phyloP scores from a whole-genome alignment of 2,329 filamentous ascomycete species.

The Aaosphaeria arxii region DNA sequence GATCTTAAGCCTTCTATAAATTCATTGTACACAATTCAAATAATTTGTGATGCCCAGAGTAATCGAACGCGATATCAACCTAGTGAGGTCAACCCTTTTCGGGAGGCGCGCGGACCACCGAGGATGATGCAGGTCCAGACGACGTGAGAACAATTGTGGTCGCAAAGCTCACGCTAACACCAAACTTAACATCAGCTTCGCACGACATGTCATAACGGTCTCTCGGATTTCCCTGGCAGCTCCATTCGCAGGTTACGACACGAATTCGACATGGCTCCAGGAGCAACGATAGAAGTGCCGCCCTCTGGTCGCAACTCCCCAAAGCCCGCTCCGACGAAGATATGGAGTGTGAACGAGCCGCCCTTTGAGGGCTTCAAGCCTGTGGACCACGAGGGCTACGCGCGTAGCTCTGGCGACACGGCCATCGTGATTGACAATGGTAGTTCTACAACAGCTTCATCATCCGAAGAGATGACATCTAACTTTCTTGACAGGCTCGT shows the following conservation, averaged over 20 bases:
- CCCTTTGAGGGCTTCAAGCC: constrained; percentile 60
- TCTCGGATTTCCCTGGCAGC: constrained; percentile 5
- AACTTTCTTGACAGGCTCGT: constrained; percentile 63
- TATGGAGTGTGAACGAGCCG: constrained; percentile 56
- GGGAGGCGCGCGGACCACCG: too few species aligned
- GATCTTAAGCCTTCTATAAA: too few species aligned
- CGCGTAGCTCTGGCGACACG: constrained; percentile 59
- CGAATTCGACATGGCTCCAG: constrained; percentile 31
- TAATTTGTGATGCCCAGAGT: too few species aligned
- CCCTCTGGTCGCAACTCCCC: constrained; percentile 46
- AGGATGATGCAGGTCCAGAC: too few species aligned
- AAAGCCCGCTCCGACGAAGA: constrained; percentile 52
- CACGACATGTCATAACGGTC: constrained; percentile 24
- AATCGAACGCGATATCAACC: too few species aligned
- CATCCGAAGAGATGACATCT: not conserved
- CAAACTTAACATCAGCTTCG: too few species aligned
- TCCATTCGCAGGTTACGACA: constrained; percentile 4
- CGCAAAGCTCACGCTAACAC: too few species aligned
- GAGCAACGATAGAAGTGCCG: constrained; percentile 38
- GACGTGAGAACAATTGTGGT: too few species aligned
- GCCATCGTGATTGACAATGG: constrained; percentile 99
- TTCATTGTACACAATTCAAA: too few species aligned
- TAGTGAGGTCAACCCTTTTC: too few species aligned
- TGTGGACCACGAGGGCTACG: constrained; percentile 66
- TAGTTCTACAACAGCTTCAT: constrained; percentile 37